phyloP scores from a whole-genome alignment of 2,329 filamentous ascomycete genomes.

The Hirsutella rhossiliensis region DNA sequence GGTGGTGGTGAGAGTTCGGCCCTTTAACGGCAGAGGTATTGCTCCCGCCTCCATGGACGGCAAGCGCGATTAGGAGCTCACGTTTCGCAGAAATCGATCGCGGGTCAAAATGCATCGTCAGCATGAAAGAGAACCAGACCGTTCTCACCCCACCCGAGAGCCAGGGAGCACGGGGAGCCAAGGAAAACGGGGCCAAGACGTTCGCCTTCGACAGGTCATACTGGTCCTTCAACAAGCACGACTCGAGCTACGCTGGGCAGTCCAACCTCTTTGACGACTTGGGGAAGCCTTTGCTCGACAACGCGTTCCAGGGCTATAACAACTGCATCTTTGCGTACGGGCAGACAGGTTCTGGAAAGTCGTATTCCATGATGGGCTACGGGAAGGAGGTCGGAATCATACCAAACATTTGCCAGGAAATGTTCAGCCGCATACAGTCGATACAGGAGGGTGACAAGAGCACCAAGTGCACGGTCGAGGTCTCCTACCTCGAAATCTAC shows the following conservation, averaged over 20 bases:
- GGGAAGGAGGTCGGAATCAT: slow-evolving; percentile 93
- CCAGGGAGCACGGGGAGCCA: slow-evolving; percentile 49
- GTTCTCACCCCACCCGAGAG: slow-evolving; percentile 64
- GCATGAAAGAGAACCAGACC: slow-evolving; percentile 91
- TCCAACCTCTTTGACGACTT: slow-evolving; percentile 80
- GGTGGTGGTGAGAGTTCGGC: slow-evolving; percentile 93
- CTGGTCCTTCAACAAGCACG: slow-evolving; percentile 87
- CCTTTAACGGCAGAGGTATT: slow-evolving; percentile 88
- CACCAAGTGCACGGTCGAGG: slow-evolving; percentile 83
- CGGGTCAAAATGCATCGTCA: slow-evolving; percentile 89
- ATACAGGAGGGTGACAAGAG: slow-evolving; percentile 64
- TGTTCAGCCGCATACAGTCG: slow-evolving; percentile 76
- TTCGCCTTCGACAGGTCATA: slow-evolving; percentile 97
- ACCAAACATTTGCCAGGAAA: slow-evolving; percentile 91
- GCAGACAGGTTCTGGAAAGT: slow-evolving; percentile 96
- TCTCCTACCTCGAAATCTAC: slow-evolving; percentile 98
- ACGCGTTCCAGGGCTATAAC: slow-evolving; percentile 97
- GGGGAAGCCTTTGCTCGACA: slow-evolving; percentile 83
- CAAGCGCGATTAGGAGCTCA: slow-evolving; percentile 7
- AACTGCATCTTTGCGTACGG: slow-evolving; percentile 99
- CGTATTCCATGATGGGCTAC: slow-evolving; percentile 99
- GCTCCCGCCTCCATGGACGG: background rate
- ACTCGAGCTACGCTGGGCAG: slow-evolving; percentile 78
- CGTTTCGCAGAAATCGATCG: slow-evolving; percentile 64
- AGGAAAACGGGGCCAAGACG: slow-evolving; percentile 62